Evolutionary conservation across 352 stramenopile genomes (phyloP), one percentile per base, ranked within the genome.

Genomic region (Globisporangium mamillatum): DNA sequence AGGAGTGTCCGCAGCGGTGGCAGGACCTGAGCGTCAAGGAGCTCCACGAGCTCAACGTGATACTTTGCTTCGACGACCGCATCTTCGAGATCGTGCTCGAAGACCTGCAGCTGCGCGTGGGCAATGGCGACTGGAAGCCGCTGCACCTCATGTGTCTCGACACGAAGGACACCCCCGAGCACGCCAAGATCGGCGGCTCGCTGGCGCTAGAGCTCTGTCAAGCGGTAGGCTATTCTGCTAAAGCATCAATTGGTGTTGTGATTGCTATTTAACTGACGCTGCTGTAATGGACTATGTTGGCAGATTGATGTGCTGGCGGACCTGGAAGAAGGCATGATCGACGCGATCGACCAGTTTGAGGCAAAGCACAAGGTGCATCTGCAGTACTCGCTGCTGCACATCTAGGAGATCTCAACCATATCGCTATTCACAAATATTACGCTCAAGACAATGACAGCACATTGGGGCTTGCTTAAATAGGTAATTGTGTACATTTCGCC

Each of bases 1-100:
- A 97, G 63, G 80, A 80, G 64, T 89, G 86, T 71, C 90, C 90
- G 24, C 82, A 96, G 73, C 75, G 87, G 57, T 96, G 84, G 84
- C 90, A 97, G 67, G 89, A 97, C 52, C 82, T 92, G 63, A 87
- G 70, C 46, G 67, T 86, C 6, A 75, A 80, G 34, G 88, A 96
- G 70, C 69, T 96, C 22, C 80, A 90, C 27, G 74, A 80, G 3
- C 81, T 96, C 66, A 86, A 94, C 60, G 86, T 97, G 22, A 84
- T 96, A 32, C 64, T 97, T n/a, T 96, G 89, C 79, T 97, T 97
- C 74, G 90, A 97, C 73, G 85, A 94, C 74, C 85, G 88, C 65
- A 93, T 97, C 64, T 97, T 93, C 27, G 87, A 96, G 69, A 92
- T 94, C 32, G 85, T 97, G 20, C 66, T 94, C 29, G 88, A 97